Evolutionary conservation across 208 protist genomes (phyloP).

Genomic region (Trichomonas gallinae): DNA sequence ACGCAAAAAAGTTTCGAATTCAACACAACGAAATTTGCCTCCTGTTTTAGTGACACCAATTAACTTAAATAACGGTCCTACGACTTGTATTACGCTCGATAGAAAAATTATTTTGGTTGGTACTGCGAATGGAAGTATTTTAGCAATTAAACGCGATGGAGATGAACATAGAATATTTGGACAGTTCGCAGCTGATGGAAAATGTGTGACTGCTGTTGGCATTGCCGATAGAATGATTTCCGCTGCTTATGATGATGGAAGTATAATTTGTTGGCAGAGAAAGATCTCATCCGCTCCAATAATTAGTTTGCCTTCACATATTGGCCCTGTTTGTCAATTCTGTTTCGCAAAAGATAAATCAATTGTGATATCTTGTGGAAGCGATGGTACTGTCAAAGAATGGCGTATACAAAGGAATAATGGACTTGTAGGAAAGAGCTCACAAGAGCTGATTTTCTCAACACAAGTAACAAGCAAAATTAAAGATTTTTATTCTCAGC

Average conservation of each 20-base stretch:
- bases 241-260: not conserved
- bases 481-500: not conserved
- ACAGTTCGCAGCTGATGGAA: not conserved
- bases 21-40: not conserved
- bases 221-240: not conserved
- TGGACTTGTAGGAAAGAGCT: not conserved
- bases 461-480: not conserved
- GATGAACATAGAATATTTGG: not conserved
- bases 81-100: not conserved
- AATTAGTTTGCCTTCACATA: not conserved
- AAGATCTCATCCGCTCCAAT: not conserved
- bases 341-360: not conserved
- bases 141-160: not conserved
- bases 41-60: not conserved
- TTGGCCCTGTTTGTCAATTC: not conserved
- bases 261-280: not conserved
- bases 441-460: not conserved
- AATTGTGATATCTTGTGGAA: not conserved
- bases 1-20: not conserved
- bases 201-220: not conserved
- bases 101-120: not conserved
- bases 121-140: not conserved
- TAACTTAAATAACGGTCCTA: not conserved
- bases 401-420: not conserved
- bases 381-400: not conserved